phyloP scores from a whole-genome alignment of 2,329 filamentous ascomycete genomes.

The Lachnellula suecica region DNA sequence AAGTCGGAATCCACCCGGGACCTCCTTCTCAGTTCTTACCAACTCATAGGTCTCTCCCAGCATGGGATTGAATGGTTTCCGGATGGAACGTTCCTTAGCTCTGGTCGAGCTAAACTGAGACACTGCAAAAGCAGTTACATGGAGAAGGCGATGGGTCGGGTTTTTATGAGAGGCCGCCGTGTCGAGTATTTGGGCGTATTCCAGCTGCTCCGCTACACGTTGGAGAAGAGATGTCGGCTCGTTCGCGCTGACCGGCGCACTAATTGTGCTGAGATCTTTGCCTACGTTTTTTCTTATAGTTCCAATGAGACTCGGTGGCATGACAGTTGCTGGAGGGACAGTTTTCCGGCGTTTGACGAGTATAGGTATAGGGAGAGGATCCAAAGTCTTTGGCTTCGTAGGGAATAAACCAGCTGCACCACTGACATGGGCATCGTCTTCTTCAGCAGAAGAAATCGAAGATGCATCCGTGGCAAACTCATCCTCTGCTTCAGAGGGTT shows the following conservation, averaged over 20 bases:
- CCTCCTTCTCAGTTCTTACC: conserved; percentile 75
- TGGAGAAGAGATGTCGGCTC: conserved; percentile 89
- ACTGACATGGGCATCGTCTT: conserved; percentile 41
- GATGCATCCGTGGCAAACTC: conserved; percentile 48
- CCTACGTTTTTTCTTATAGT: conserved; percentile 97
- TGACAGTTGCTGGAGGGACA: conserved; percentile 71
- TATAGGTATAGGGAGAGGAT: conserved; percentile 72
- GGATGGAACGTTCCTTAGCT: conserved; percentile 85
- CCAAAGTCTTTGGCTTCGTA: conserved; percentile 69
- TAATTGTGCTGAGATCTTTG: conserved; percentile 94
- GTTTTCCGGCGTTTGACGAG: conserved; percentile 65
- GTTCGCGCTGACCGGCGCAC: conserved; percentile 96
- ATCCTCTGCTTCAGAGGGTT: conserved; percentile 55
- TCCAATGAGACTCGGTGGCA: conserved; percentile 87
- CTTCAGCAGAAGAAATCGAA: conserved; percentile 59
- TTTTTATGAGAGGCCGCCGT: conserved; percentile 64
- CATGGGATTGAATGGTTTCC: conserved; percentile 97
- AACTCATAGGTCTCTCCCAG: conserved; percentile 95
- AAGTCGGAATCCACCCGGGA: conserved; percentile 75
- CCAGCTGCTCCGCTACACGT: conserved; percentile 83
- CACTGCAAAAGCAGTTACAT: conserved; percentile 87
- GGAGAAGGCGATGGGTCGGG: conserved; percentile 69
- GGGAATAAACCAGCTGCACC: conserved; percentile 76
- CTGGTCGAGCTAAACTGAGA: conserved; percentile 80
- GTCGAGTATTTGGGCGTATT: conserved; percentile 85